Percentiles rank a stretch among this genome's conserved stretches.
These are phyloP conservation scores for Tripidium arundinaceum DNA, from an alignment of 202 grass and related monocot genomes.

Conservation along the genomic window DNA sequence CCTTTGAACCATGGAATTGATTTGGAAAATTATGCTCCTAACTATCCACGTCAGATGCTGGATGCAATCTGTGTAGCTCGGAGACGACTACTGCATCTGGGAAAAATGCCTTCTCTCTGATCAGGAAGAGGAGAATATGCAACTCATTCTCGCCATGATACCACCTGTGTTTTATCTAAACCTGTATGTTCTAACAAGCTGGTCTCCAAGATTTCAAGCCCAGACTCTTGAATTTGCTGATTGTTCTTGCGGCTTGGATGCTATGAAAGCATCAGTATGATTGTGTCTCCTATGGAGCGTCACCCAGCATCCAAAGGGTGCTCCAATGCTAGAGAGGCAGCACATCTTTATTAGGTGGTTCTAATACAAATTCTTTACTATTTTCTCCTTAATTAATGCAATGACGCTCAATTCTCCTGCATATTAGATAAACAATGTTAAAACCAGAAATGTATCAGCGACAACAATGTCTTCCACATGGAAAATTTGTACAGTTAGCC, in stretches of 20 bases:
- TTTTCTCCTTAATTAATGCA: background rate
- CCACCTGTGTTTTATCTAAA: background rate
- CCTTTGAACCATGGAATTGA: background rate
- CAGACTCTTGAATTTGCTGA: background rate
- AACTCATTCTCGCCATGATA: background rate
- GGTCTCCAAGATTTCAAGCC: background rate
- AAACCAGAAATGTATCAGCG: background rate
- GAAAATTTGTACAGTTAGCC: background rate
- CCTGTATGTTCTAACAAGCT: background rate
- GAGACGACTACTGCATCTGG: no score
- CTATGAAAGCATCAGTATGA: background rate
- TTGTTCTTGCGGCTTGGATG: background rate
- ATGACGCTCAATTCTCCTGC: background rate
- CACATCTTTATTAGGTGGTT: no score
- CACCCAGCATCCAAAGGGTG: no score
- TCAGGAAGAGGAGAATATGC: background rate
- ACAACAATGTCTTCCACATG: background rate
- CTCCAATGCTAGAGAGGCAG: no score
- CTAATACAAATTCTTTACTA: background rate
- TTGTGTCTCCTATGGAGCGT: background rate
- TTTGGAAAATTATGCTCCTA: background rate
- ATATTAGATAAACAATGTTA: background rate
- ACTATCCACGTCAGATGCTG: background rate
- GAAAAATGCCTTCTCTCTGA: background rate
- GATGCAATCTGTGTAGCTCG: no score